These are phyloP conservation scores for Candida incommunis DNA, from an alignment of 805 yeast genomes.

Conservation along the genomic window DNA sequence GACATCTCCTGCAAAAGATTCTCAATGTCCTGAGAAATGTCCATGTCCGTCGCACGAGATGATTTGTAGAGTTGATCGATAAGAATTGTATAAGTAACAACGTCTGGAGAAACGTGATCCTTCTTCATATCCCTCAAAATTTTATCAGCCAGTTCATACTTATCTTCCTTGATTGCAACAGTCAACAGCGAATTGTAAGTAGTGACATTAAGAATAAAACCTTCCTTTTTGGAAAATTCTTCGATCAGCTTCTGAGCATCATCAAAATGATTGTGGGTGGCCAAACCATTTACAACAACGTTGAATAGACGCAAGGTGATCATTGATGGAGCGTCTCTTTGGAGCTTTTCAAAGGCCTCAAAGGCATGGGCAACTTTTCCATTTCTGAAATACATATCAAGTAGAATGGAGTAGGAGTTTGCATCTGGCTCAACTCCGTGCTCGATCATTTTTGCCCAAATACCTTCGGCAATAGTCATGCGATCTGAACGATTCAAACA, in stretches of 20 bases:
- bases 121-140: constrained; percentile 33
- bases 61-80: constrained; percentile 39
- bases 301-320: constrained; percentile 28
- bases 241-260: constrained; percentile 33
- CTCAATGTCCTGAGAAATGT: constrained; percentile 25
- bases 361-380: constrained; percentile 30
- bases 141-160: constrained; percentile 33
- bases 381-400: constrained; percentile 33
- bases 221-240: constrained; percentile 17
- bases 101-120: constrained; percentile 35
- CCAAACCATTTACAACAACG: constrained; percentile 31
- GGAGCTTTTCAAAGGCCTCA: constrained; percentile 22
- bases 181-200: constrained; percentile 41
- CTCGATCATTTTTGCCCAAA: constrained; percentile 25
- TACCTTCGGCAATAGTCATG: constrained; percentile 14
- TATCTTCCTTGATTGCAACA: constrained; percentile 25
- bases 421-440: constrained; percentile 29
- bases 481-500: constrained; percentile 19
- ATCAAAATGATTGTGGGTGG: constrained; percentile 24
- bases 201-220: constrained; percentile 30
- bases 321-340: constrained; percentile 20
- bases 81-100: constrained; percentile 47
- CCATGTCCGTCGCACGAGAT: constrained; percentile 29
- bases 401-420: constrained; percentile 33
- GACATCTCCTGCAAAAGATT: constrained; percentile 30